These are phyloP conservation scores for Talaromyces trachyspermus DNA, from an alignment of 495 filamentous ascomycete species.

Conservation along the genomic window DNA sequence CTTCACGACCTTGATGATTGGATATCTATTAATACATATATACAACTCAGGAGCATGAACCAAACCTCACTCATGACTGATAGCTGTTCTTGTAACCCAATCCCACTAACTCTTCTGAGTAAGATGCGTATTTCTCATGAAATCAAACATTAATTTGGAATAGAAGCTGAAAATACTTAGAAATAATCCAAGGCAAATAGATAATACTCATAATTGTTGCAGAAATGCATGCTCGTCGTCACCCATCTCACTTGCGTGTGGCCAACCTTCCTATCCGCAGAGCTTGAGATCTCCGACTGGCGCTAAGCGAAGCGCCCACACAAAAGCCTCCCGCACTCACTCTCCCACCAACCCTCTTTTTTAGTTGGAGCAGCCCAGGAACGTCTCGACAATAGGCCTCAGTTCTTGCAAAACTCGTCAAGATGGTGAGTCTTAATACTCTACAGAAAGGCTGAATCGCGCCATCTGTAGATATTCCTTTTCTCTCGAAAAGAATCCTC, in stretches of 20 bases:
- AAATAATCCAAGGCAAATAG: not conserved
- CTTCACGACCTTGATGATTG: too few species aligned
- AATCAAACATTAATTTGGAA: too few species aligned
- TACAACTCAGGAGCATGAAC: not conserved
- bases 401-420: conserved; percentile 33
- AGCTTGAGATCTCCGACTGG: conserved; percentile 1
- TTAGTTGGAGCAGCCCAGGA: conserved; percentile 1
- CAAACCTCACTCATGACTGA: too few species aligned
- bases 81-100: too few species aligned
- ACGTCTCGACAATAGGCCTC: conserved; percentile 29
- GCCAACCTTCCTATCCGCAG: conserved; percentile 7
- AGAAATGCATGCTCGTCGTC: conserved; percentile 18
- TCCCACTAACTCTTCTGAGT: too few species aligned
- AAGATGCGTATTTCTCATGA: too few species aligned
- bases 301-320: conserved; percentile 41
- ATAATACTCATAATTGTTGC: not conserved
- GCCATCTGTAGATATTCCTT: not conserved
- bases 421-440: conserved; percentile 40
- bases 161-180: not conserved
- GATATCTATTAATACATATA: not conserved
- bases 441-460: conserved; percentile 19
- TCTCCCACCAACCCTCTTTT: conserved; percentile 5
- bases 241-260: conserved; percentile 30
- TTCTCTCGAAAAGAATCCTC: conserved; percentile 1
- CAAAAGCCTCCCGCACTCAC: conserved; percentile 35